These are phyloP conservation scores for Trametes versicolor DNA, from an alignment of 1,284 basidiomycete genomes.

Conservation along the genomic window DNA sequence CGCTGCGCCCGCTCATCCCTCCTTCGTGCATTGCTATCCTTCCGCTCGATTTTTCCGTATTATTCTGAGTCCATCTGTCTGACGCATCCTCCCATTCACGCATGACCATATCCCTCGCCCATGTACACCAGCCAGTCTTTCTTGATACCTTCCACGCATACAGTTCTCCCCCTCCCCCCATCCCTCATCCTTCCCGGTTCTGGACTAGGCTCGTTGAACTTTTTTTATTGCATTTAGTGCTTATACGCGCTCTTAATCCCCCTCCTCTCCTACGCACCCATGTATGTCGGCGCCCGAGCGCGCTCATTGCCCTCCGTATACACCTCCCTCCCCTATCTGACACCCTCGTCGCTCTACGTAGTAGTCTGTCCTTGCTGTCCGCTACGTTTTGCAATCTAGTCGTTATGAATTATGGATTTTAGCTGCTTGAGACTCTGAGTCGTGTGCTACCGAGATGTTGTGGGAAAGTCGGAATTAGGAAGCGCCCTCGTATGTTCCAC, in stretches of 20 bases:
- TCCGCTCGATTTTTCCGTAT: background rate
- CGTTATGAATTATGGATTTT: constrained; percentile 14
- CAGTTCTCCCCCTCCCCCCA: constrained; percentile 3
- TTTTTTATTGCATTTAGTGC: constrained; percentile 35
- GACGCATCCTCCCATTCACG: constrained; percentile 28
- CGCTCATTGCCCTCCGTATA: background rate
- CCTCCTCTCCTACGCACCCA: background rate
- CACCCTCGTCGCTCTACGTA: constrained; percentile 24
- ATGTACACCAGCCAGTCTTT: constrained; percentile 34
- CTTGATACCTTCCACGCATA: constrained; percentile 33
- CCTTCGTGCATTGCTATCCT: background rate
- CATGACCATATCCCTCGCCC: constrained; percentile 31
- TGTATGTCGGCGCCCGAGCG: constrained; percentile 12
- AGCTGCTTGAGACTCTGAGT: background rate
- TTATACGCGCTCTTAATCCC: constrained; percentile 31
- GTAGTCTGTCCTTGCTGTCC: constrained; percentile 22
- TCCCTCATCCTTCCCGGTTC: constrained; percentile 24
- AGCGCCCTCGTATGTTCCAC: no score
- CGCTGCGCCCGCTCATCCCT: no score
- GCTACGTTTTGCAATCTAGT: constrained; percentile 23
- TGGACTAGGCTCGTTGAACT: constrained; percentile 30
- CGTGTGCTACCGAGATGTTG: no score
- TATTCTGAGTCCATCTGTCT: constrained; percentile 11
- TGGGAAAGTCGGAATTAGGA: no score
- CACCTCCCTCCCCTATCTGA: constrained; percentile 14